Base-by-base conservation (phyloP, 352 stramenopile species). In the Lagenidium sp. region DNA sequence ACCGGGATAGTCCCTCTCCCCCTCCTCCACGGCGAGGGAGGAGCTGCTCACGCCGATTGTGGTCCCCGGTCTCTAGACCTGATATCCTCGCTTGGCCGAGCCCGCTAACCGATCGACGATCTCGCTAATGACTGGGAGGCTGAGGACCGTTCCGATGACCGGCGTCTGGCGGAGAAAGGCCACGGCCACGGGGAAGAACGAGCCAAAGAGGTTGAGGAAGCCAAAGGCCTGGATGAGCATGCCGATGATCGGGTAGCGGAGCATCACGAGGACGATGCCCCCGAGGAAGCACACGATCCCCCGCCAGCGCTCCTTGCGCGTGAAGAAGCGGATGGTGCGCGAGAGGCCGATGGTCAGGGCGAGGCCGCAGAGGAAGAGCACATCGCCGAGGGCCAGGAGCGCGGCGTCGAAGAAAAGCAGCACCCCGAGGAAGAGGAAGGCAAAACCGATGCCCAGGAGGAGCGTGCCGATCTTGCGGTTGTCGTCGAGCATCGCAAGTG, bases 401-500 rank as follows among this genome's bases (percentile, higher is more conserved):
- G 88, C 89, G 18, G 89, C 74, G 67, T 98, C 92, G 59, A 98
- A 98, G 50, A 98, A 81, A 60, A 98, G 94, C 39, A 98, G 61
- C 40, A 96, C 74, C 42, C 92, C 92, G 11, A 98, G 68, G 62
- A 97, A 90, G 32, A 98, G 59, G 60, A 97, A 97, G 35, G 75
- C 72, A 48, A 94, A 95, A 51, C 91, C 91, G 32, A 97, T 61
- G 32, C 89, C 85, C 47, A 97, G 73, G 42, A 97, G 67, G 44
- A 94, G 71, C 22, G 92, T 97, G 42, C 92, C 92, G 61, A 98
- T 97, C 72, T 97, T 97, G 55, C 89, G 89, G 69, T 98, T 98
- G 68, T 98, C 92, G 60, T 90, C 82, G 45, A 95, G 62, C 71
- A 84, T 86, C 36, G 20, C 45, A n/a, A n/a, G 20, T 41, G 36